Evolutionary conservation across 805 yeast genomes (phyloP), one percentile per base, ranked within the genome.

Genomic region (Limtongia smithiae): DNA sequence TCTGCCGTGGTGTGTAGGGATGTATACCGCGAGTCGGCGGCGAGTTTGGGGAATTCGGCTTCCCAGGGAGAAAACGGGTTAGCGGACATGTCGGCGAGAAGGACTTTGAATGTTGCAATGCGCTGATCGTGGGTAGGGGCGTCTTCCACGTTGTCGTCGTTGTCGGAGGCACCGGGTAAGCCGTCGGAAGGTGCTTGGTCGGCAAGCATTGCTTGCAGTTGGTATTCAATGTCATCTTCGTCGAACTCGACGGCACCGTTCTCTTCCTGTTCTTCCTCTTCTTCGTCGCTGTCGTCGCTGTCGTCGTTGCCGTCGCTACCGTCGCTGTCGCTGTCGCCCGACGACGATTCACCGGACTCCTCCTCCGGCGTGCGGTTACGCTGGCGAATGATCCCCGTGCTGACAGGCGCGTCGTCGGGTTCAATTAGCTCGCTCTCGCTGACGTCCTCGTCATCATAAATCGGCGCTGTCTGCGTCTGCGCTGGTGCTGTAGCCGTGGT

Each of bases 41-140:
- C 64, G 0, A 80, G 54, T 42, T 67, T 68, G 11, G 61, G 56
- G 9, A 72, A 63, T 60, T 77, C 80, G 0, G 62, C 51, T 4
- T 72, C 72, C 83, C 82, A 80, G 0, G 74, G 57, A 1, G 73
- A 66, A 48, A 61, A 74, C 0, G 80, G 78, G 55, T 78, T 71
- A 9, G 75, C 50, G 0, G 62, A 24, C 20, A 58, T 38, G 8
- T 59, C 65, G 3, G 62, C 60, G 8, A 80, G 63, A 33, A 79
- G 55, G 6, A 60, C 50, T 4, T 60, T 46, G 54, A 78, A 78
- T 27, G 49, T n/a, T 50, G 50, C 1, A 37, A 44, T 37, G 53
- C 54, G 48, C 41, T 63, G 45, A 41, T 58, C 39, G 34, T 54
- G 46, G 17, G 46, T 25, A n/a, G n/a, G n/a, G n/a, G n/a, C n/a